Conservation (phyloP, 257 asterid species). For the Solanum lignicaule region DNA sequence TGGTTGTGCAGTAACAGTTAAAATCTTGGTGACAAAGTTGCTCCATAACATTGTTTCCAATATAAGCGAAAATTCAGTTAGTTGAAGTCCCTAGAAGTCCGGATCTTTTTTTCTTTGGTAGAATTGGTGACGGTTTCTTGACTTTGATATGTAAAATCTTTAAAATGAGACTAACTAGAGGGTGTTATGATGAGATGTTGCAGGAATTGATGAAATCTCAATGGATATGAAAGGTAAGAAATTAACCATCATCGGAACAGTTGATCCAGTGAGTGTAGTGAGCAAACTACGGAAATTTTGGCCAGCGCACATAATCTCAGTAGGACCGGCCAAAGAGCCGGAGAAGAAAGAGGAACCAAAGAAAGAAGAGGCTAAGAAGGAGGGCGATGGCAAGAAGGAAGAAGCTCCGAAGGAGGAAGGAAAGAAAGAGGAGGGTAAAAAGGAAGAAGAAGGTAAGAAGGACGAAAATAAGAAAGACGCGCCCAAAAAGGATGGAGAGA, state of each 20-base stretch:
- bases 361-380: conserved; percentile 62
- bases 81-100: background rate
- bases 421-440: conserved; percentile 1
- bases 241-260: conserved; percentile 64
- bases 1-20: background rate
- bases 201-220: conserved; percentile 68
- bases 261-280: conserved; percentile 75
- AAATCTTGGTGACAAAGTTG: background rate
- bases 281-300: conserved; percentile 70
- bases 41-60: background rate
- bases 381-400: conserved; percentile 29
- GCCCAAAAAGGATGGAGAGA: conserved; percentile 12
- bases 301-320: conserved; percentile 51
- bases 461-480: conserved; percentile 15
- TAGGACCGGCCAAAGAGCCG: conserved; percentile 75
- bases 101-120: background rate
- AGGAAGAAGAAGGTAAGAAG: conserved; percentile 25
- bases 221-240: conserved; percentile 68
- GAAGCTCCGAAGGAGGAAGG: conserved; percentile 17
- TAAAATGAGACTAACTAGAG: background rate
- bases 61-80: background rate
- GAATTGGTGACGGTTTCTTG: background rate
- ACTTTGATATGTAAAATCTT: background rate
- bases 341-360: conserved; percentile 79
- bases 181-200: background rate